phyloP scores from a whole-genome alignment of 2,329 filamentous ascomycete genomes.

The Colletotrichum melonis region DNA sequence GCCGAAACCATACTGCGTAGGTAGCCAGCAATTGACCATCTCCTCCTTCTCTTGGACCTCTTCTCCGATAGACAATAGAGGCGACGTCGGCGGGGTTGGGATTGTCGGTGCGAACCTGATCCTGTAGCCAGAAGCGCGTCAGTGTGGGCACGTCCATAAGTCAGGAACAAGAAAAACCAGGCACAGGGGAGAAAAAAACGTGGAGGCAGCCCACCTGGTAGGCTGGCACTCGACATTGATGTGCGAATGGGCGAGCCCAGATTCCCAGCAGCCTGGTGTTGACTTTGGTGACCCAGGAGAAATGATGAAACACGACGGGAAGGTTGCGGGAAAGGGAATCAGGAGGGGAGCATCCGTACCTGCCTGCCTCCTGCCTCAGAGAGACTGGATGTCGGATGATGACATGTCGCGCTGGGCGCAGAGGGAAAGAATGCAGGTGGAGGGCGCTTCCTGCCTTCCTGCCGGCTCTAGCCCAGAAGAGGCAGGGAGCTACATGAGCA shows the following conservation, averaged over 20 bases:
- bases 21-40: neutral
- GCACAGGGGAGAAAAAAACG: constrained; percentile 17
- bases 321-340: constrained; percentile 16
- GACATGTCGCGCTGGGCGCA: constrained; percentile 17
- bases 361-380: neutral
- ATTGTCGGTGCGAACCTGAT: constrained; percentile 5
- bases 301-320: constrained; percentile 32
- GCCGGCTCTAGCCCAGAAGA: neutral
- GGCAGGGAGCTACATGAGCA: constrained; percentile 22
- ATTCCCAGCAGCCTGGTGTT: constrained; percentile 27
- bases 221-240: constrained; percentile 13
- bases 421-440: neutral
- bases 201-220: constrained; percentile 24
- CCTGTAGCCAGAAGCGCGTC: constrained; percentile 21
- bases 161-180: constrained; percentile 13
- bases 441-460: neutral
- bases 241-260: constrained; percentile 8
- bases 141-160: constrained; percentile 16
- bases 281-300: constrained; percentile 16
- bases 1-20: neutral
- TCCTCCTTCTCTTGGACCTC: neutral
- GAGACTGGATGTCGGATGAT: constrained; percentile 30
- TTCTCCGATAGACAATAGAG: neutral
- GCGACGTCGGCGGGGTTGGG: constrained; percentile 1
- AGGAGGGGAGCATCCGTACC: neutral